Percentiles rank a stretch among this genome's conserved stretches.
Conservation (phyloP, 257 asterid species). For the Striga asiatica region DNA sequence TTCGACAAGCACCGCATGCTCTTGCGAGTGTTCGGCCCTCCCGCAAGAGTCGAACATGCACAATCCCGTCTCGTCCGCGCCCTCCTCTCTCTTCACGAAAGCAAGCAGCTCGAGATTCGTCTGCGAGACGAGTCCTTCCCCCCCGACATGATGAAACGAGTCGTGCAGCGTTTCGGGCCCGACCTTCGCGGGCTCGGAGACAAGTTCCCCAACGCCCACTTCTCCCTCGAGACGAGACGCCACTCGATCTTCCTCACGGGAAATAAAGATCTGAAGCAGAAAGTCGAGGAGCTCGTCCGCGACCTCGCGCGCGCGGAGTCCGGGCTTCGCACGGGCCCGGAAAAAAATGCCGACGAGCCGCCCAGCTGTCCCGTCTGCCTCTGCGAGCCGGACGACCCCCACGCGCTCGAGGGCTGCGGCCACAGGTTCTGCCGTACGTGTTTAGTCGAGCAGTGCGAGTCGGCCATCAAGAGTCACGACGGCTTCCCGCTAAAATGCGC, state of each 20-base stretch:
- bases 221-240: conserved; percentile 41
- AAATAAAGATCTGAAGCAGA: conserved; percentile 52
- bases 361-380: conserved; percentile 84
- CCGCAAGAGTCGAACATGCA: no score
- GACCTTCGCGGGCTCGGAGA: conserved; percentile 67
- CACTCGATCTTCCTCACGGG: conserved; percentile 52
- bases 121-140: conserved; percentile 60
- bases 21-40: no score
- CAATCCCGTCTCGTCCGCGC: conserved; percentile 34
- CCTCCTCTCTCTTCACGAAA: conserved; percentile 48
- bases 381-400: conserved; percentile 64
- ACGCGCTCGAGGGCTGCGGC: conserved; percentile 54
- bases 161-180: conserved; percentile 66
- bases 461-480: conserved; percentile 49
- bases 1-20: conserved; percentile 12
- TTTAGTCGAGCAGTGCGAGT: conserved; percentile 70
- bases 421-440: conserved; percentile 67
- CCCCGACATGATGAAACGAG: conserved; percentile 81
- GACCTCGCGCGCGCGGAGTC: conserved; percentile 47
- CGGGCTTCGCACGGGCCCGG: no score
- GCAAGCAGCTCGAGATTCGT: conserved; percentile 65
- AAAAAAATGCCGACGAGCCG: no score
- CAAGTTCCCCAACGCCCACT: conserved; percentile 57
- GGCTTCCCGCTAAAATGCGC: conserved; percentile 61
- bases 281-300: conserved; percentile 39